Conservation (phyloP, 352 stramenopile species). For the Phytophthora chlamydospora region DNA sequence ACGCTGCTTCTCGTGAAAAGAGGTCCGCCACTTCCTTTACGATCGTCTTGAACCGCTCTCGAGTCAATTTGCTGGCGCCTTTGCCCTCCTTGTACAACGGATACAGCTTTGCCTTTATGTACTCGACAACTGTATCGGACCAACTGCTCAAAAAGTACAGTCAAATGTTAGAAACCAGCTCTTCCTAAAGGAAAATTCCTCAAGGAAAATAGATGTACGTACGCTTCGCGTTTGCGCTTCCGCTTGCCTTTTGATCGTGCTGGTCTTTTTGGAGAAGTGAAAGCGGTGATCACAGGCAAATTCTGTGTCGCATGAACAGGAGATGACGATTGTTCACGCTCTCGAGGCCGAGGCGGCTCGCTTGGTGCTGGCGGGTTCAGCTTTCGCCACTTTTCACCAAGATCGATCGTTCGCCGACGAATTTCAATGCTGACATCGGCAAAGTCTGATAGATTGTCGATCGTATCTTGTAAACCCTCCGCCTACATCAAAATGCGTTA, state of each 20-base stretch:
- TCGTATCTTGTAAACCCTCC: conserved; percentile 34
- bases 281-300: conserved; percentile 52
- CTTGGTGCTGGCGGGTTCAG: conserved; percentile 43
- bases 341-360: conserved; percentile 16
- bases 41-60: conserved; percentile 82
- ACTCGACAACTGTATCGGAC: conserved; percentile 62
- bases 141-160: conserved; percentile 39
- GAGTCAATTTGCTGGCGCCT: conserved; percentile 56
- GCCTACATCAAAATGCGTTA: conserved; percentile 29
- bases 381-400: conserved; percentile 47
- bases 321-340: conserved; percentile 19
- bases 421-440: conserved; percentile 41
- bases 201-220: conserved; percentile 19
- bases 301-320: conserved; percentile 19
- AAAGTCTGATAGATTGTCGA: conserved; percentile 43
- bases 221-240: conserved; percentile 55
- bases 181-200: neutral
- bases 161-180: conserved; percentile 1
- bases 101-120: conserved; percentile 84
- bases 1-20: conserved; percentile 63
- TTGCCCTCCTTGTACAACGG: conserved; percentile 72
- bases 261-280: conserved; percentile 46
- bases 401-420: conserved; percentile 44
- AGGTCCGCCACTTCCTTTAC: conserved; percentile 69
- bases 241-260: conserved; percentile 39